phyloP scores from a whole-genome alignment of 2,329 filamentous ascomycete species.

The Lecanicillium sp. region DNA sequence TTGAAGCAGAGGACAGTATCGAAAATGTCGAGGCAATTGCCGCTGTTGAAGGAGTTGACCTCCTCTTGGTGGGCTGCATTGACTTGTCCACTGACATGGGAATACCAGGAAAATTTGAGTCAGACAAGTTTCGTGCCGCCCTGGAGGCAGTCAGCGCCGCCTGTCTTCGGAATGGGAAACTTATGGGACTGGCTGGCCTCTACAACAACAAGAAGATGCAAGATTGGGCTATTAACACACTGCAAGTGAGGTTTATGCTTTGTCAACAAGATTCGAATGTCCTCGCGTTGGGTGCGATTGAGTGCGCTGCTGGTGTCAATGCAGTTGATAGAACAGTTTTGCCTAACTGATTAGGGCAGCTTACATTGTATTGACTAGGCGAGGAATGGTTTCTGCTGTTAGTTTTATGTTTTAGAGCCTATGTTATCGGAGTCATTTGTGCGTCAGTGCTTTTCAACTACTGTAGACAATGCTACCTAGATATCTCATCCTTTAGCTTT shows the following conservation, averaged over 20 bases:
- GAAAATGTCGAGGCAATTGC: slow-evolving; percentile 17
- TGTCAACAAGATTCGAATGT: neutral
- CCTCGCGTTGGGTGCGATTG: too few species aligned
- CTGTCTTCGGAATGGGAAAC: slow-evolving; percentile 13
- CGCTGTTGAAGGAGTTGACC: slow-evolving; percentile 16
- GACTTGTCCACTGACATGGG: slow-evolving; percentile 19
- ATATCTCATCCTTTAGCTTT: too few species aligned
- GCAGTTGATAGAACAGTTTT: too few species aligned
- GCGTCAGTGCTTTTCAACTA: too few species aligned
- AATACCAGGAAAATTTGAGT: slow-evolving; percentile 14
- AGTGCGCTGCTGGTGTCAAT: too few species aligned
- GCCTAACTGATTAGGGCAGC: too few species aligned
- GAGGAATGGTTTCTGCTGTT: too few species aligned
- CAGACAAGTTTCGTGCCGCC: slow-evolving; percentile 9
- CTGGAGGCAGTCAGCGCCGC: slow-evolving; percentile 12
- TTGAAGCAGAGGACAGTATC: slow-evolving; percentile 13
- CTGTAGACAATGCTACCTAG: too few species aligned
- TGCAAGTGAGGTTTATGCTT: neutral
- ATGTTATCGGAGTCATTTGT: too few species aligned
- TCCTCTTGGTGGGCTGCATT: slow-evolving; percentile 18
- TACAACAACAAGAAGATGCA: slow-evolving; percentile 12
- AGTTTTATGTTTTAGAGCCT: too few species aligned
- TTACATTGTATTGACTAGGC: too few species aligned
- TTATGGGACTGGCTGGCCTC: slow-evolving; percentile 16
- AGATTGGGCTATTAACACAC: slow-evolving; percentile 3